phyloP scores from a whole-genome alignment of 83 land plant genomes.

The Picea engelmannii region DNA sequence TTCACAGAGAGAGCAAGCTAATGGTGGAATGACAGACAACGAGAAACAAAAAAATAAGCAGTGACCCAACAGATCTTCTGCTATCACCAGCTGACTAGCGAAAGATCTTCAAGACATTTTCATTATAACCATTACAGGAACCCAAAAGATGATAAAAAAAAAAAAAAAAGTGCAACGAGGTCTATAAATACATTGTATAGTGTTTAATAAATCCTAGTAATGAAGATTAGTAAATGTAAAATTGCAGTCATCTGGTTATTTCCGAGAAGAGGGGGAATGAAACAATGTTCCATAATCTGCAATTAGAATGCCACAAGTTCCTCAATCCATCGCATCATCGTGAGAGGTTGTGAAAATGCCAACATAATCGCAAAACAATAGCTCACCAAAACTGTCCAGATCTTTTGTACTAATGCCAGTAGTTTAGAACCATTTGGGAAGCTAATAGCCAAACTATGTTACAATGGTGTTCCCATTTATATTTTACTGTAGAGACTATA shows the following conservation, averaged over 20 bases:
- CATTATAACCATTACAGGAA: too few species aligned
- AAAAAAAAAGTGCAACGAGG: too few species aligned
- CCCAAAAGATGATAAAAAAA: too few species aligned
- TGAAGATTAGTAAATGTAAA: not conserved
- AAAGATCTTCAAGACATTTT: too few species aligned
- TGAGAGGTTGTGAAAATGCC: constrained; percentile 10
- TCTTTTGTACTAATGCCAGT: not conserved
- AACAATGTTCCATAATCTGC: not conserved
- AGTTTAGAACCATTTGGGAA: not conserved
- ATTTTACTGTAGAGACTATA: not conserved
- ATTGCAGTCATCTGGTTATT: not conserved
- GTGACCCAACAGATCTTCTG: too few species aligned
- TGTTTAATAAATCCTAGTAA: too few species aligned
- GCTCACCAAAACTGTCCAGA: not conserved
- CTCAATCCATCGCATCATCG: not conserved
- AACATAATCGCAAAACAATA: not conserved
- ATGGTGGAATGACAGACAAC: too few species aligned
- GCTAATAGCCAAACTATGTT: not conserved
- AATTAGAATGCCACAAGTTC: not conserved
- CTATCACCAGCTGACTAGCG: too few species aligned
- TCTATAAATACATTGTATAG: too few species aligned
- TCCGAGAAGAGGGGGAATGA: not conserved
- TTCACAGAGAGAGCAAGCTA: too few species aligned
- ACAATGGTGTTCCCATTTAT: not conserved
- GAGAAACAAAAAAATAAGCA: too few species aligned